phyloP scores from a whole-genome alignment of 2,329 filamentous ascomycete species.

The Fusarium siculi region DNA sequence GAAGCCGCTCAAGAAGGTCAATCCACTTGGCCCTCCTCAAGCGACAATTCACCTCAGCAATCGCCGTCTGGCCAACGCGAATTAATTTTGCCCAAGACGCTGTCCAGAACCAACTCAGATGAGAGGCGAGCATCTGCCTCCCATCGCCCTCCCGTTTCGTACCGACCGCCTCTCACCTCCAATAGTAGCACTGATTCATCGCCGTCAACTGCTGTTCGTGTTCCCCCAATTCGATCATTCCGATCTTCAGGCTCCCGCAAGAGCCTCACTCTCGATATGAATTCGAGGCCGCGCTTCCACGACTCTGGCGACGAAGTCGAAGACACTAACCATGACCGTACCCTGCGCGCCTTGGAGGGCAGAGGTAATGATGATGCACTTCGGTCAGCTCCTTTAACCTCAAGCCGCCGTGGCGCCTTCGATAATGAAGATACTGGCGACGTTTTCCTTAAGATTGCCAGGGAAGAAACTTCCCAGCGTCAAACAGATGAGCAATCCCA shows the following conservation, averaged over 20 bases:
- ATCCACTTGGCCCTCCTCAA: constrained; percentile 29
- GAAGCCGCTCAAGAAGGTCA: constrained; percentile 42
- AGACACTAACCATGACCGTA: constrained; percentile 60
- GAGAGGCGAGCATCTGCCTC: constrained; percentile 56
- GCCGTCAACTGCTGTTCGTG: constrained; percentile 51
- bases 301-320: constrained; percentile 56
- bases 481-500: constrained; percentile 48
- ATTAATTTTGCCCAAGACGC: constrained; percentile 58
- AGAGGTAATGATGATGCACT: constrained; percentile 41
- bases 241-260: constrained; percentile 67
- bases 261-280: constrained; percentile 65
- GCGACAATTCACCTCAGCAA: constrained; percentile 36
- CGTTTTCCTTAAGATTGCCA: constrained; percentile 68
- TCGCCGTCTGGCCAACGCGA: constrained; percentile 57
- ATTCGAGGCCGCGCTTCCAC: constrained; percentile 55
- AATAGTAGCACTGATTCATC: constrained; percentile 46
- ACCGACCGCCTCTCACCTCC: constrained; percentile 54
- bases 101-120: constrained; percentile 56
- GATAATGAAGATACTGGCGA: constrained; percentile 66
- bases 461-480: constrained; percentile 60
- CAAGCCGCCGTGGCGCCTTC: constrained; percentile 48
- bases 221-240: constrained; percentile 67
- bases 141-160: constrained; percentile 61
- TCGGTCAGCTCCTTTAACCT: constrained; percentile 55
- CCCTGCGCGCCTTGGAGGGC: constrained; percentile 63